A percentile compares a stretch with the other conserved stretches of the same genome.
Conservation (phyloP, 768 basidiomycete genomes). For the Xanthoconium purpureum region DNA sequence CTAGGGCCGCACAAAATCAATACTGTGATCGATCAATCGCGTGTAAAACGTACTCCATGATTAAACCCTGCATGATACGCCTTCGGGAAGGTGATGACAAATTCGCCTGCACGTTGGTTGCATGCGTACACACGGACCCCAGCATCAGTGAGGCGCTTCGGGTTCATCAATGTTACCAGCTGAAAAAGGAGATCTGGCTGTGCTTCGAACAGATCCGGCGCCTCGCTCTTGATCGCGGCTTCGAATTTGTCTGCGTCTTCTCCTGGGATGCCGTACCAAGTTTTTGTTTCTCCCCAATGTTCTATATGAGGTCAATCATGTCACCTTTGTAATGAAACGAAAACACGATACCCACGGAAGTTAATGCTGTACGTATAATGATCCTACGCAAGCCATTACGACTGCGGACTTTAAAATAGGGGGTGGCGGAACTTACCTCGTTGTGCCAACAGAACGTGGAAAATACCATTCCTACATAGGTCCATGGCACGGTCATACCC, state of each 20-base stretch:
- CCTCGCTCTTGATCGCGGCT: slow-evolving; percentile 89
- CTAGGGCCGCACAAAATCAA: slow-evolving; percentile 43
- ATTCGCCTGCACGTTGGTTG: slow-evolving; percentile 96
- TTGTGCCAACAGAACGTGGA: slow-evolving; percentile 99
- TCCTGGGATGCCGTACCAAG: slow-evolving; percentile 99
- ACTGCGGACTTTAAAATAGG: slow-evolving; percentile 21
- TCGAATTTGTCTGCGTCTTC: slow-evolving; percentile 95
- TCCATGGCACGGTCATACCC: slow-evolving; percentile 99
- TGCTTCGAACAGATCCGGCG: slow-evolving; percentile 96
- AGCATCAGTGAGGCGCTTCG: slow-evolving; percentile 77
- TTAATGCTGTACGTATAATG: slow-evolving; percentile 98
- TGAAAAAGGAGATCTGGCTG: slow-evolving; percentile 97
- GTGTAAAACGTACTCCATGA: slow-evolving; percentile 74
- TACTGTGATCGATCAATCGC: slow-evolving; percentile 22
- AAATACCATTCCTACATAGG: slow-evolving; percentile 98
- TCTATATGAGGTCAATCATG: slow-evolving; percentile 48
- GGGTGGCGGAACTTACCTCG: slow-evolving; percentile 53
- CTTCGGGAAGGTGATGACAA: slow-evolving; percentile 96
- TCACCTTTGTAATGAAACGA: slow-evolving; percentile 18
- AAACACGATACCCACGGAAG: slow-evolving; percentile 61
- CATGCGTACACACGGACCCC: slow-evolving; percentile 92
- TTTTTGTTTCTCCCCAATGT: slow-evolving; percentile 99
- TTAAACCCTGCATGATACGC: slow-evolving; percentile 99
- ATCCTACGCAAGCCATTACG: slow-evolving; percentile 52
- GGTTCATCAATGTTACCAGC: slow-evolving; percentile 96